Base-by-base conservation (phyloP, 306 rosid genomes). In the Geum urbanum region DNA sequence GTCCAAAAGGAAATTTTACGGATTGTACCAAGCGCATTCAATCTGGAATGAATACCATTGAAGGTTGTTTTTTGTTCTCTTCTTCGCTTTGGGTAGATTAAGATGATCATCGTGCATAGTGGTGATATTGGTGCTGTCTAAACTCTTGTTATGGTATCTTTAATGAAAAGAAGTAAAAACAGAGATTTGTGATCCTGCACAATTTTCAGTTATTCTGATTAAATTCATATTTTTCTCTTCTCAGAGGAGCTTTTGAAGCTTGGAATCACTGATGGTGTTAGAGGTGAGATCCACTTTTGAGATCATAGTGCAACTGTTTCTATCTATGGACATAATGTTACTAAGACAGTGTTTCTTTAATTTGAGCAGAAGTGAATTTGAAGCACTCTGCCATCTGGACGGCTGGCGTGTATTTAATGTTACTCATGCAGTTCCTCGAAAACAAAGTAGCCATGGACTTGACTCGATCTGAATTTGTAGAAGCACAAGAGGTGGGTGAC, bases 311-410 rank as follows among this genome's bases (percentile, higher is more conserved):
- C 45, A n/a, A 55, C 55, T 78, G 52, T 66, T 47, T 68, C 75
- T 73, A 59, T 49, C 50, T 5, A 10, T 75, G 43, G 51, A 50
- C 18, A 18, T 49, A 77, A 43, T 60, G 46, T 76, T 76, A 16
- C 60, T 56, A 63, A 41, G 52, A 41, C 58, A 84, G 73, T 71
- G 67, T 79, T 69, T 62, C 62, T 72, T 73, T 54, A 67, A 14
- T 66, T 86, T 63, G 45, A 76, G 70, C 96, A 94, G 98, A 94
- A 81, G 96, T 86, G 75, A 89, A 89, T 84, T 84, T 94, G 87
- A 94, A 87, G 67, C 98, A 88, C 82, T 88, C 97, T 64, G 91
- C 96, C 71, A 94, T 90, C 81, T 90, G 94, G 97, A 94, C 88
- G 96, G 95, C 97, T 72, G 97, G 97, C 60, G 97, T 94, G 77